Conservation (phyloP, 2,329 filamentous ascomycete genomes). For the Fusarium xylarioides region DNA sequence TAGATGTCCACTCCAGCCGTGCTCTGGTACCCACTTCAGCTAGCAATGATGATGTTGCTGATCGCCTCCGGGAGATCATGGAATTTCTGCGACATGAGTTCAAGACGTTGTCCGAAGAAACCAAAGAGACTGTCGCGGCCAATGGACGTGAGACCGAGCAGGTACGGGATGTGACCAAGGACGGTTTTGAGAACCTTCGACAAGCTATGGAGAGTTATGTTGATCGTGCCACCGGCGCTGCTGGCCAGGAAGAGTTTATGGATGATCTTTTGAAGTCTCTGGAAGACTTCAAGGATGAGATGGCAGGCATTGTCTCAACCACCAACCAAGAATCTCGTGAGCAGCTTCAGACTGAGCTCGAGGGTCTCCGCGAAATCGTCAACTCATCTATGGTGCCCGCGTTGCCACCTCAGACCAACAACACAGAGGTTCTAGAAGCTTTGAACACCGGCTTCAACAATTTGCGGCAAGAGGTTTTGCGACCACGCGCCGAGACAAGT, state of each 20-base stretch:
- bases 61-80: slow-evolving; percentile 72
- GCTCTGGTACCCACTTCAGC: slow-evolving; percentile 51
- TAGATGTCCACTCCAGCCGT: slow-evolving; percentile 56
- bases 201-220: slow-evolving; percentile 84
- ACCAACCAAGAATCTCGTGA: slow-evolving; percentile 61
- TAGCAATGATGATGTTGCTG: slow-evolving; percentile 61
- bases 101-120: slow-evolving; percentile 66
- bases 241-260: slow-evolving; percentile 81
- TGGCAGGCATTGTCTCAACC: slow-evolving; percentile 67
- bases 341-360: slow-evolving; percentile 82
- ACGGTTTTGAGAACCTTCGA: slow-evolving; percentile 84
- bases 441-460: slow-evolving; percentile 77
- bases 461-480: slow-evolving; percentile 78
- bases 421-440: slow-evolving; percentile 75
- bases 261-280: slow-evolving; percentile 72
- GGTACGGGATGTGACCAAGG: slow-evolving; percentile 85
- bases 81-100: slow-evolving; percentile 68
- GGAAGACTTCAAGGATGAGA: slow-evolving; percentile 72
- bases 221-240: slow-evolving; percentile 73
- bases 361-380: slow-evolving; percentile 80
- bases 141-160: slow-evolving; percentile 87
- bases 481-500: slow-evolving; percentile 75
- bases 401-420: slow-evolving; percentile 53
- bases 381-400: slow-evolving; percentile 73
- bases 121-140: slow-evolving; percentile 81